phyloP scores from a whole-genome alignment of 306 rosid species.

The Cucurbita ficifolia region DNA sequence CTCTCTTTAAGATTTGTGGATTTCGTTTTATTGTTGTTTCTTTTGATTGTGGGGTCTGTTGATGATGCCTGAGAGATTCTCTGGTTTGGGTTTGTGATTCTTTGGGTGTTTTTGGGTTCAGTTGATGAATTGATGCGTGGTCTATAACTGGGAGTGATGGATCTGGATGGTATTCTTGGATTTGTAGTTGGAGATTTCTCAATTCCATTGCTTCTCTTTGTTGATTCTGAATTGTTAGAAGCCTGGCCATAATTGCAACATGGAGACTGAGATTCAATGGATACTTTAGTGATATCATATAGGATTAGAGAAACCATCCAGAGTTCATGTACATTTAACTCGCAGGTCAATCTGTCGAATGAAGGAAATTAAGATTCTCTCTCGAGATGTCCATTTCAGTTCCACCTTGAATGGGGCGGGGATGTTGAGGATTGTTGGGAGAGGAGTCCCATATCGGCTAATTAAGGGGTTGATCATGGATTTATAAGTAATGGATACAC shows the following conservation, averaged over 20 bases:
- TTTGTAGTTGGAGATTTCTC: conserved; percentile 18
- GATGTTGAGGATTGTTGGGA: too few species aligned
- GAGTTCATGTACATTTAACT: background rate
- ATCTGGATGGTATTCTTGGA: conserved; percentile 20
- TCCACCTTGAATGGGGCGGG: too few species aligned
- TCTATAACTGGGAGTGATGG: conserved; percentile 32
- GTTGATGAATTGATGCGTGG: conserved; percentile 5
- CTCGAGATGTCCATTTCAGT: too few species aligned
- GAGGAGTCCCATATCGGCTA: too few species aligned
- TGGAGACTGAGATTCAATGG: background rate
- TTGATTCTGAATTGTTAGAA: conserved; percentile 18
- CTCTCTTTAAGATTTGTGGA: conserved; percentile 14
- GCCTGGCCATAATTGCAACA: background rate
- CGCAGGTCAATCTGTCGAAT: too few species aligned
- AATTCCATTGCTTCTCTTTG: conserved; percentile 16
- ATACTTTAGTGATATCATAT: background rate
- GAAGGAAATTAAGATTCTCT: too few species aligned
- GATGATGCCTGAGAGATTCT: background rate
- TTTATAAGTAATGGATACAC: too few species aligned
- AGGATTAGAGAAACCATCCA: background rate
- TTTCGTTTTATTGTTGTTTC: conserved; percentile 6
- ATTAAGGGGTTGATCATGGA: too few species aligned
- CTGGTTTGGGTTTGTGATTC: background rate
- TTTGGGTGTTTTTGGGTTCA: conserved; percentile 12
- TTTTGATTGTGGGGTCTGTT: background rate